A percentile compares a stretch with the other conserved stretches of the same genome.
Conservation (phyloP, 2,329 filamentous ascomycete species). For the Pezizomycotina sp. region DNA sequence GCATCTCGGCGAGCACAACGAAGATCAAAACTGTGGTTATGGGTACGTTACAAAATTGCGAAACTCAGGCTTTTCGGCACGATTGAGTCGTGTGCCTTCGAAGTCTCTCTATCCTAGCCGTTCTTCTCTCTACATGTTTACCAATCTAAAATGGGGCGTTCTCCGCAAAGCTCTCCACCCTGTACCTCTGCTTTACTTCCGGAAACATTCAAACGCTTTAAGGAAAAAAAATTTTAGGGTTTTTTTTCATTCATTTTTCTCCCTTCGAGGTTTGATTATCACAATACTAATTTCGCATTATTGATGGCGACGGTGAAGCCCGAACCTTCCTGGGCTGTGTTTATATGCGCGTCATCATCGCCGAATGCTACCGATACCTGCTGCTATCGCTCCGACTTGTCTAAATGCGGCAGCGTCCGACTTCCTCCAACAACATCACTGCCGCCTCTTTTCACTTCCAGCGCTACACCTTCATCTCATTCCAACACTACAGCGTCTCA, state of each 20-base stretch:
- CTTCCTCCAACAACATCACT: constrained; percentile 60
- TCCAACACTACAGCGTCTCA: constrained; percentile 28
- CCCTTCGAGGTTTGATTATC: constrained; percentile 9
- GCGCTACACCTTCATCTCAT: constrained; percentile 35
- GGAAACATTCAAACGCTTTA: too few relatives aligned
- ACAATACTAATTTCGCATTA: too few relatives aligned
- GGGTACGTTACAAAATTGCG: constrained; percentile 32
- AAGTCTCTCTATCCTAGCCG: too few relatives aligned
- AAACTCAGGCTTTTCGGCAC: too few relatives aligned
- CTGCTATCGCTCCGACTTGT: constrained; percentile 66
- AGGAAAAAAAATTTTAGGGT: too few relatives aligned
- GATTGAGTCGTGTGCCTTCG: too few relatives aligned
- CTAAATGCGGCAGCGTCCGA: constrained; percentile 56
- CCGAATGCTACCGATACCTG: constrained; percentile 90
- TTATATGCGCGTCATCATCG: constrained; percentile 70
- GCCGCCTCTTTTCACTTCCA: constrained; percentile 41
- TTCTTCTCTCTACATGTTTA: too few relatives aligned
- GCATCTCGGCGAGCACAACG: constrained; percentile 65
- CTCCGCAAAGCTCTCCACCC: too few relatives aligned
- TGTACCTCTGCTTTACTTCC: too few relatives aligned
- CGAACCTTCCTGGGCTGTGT: constrained; percentile 60
- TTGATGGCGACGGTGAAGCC: too few relatives aligned
- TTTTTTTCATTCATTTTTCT: constrained; percentile 1
- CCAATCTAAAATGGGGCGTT: too few relatives aligned
- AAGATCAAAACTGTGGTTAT: constrained; percentile 76